phyloP scores from a whole-genome alignment of 2,329 filamentous ascomycete genomes.

The Clonostachys rhizophaga region DNA sequence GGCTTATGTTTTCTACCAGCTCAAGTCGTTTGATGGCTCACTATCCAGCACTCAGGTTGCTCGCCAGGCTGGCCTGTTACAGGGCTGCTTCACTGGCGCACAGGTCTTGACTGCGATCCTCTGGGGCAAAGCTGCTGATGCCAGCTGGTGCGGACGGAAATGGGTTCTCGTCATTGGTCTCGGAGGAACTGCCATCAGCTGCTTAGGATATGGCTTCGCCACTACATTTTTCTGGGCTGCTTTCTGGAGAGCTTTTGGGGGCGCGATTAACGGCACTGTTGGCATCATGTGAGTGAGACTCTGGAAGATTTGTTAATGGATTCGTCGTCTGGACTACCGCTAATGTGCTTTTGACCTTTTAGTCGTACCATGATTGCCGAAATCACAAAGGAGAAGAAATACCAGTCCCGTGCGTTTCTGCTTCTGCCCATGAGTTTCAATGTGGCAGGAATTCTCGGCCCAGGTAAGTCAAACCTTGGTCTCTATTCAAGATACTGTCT shows the following conservation, averaged over 20 bases:
- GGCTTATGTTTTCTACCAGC: conserved; percentile 72
- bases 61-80: conserved; percentile 64
- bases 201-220: conserved; percentile 69
- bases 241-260: conserved; percentile 62
- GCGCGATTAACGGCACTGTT: conserved; percentile 45
- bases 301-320: too few relatives aligned
- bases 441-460: conserved; percentile 37
- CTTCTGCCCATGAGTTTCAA: conserved; percentile 44
- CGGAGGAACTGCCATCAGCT: conserved; percentile 61
- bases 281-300: conserved; percentile 35
- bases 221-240: conserved; percentile 59
- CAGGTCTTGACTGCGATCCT: conserved; percentile 71
- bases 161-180: conserved; percentile 66
- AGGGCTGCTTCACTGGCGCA: conserved; percentile 67
- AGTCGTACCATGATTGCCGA: conserved; percentile 44
- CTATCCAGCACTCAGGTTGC: conserved; percentile 52
- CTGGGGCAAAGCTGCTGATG: conserved; percentile 65
- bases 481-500: neutral
- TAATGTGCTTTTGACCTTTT: neutral
- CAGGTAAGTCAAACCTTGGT: conserved; percentile 21
- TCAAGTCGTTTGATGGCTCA: conserved; percentile 59
- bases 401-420: conserved; percentile 40
- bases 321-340: neutral
- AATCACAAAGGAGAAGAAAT: conserved; percentile 41
- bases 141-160: conserved; percentile 59